Base-by-base conservation (phyloP, 1,139 yeast genomes). In the Entelexis paramagnoliae region DNA sequence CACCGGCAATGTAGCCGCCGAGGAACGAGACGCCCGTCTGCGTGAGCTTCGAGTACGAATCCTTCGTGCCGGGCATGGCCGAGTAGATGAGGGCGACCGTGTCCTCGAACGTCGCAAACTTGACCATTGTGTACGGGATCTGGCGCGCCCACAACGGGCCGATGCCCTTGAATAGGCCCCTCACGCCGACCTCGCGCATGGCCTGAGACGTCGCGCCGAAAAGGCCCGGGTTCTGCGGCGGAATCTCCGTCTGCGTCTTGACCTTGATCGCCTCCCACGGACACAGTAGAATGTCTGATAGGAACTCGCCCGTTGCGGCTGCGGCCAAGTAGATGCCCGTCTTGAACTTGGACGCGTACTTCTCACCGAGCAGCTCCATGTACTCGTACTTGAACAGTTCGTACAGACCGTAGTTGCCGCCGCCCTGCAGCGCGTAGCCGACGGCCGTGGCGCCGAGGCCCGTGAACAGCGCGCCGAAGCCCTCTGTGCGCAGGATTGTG, bases 1-100 rank as follows among this genome's bases (percentile, higher is more conserved):
- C 81, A 79, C 96, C 96, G 26, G 96, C 96, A 67, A 87, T 78
- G 72, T 88, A 88, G 67, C 96, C 96, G 68, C 95, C 95, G 51
- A 80, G 73, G 72, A 88, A 88, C 28, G 95, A 85, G 45, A 88
- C 94, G 54, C 95, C 94, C 30, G 96, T 88, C 70, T 88, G 95
- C 65, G 83, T 83, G 49, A 77, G 56, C 53, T 72, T 63, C 28
- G 78, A 67, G 70, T 78, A 77, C 55, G 79, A 78, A 38, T 68
- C 64, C 68, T 79, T 78, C 50, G 72, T 68, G 52, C 68, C 71
- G 40, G 81, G 76, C 57, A 78, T 59, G 59, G 71, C 73, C 35
- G 67, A 60, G 67, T 86, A 86, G 61, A 86, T 84, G 50, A 68
- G 65, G 61, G 81, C 85, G 24, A 87, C 96, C 48, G 87, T 82